Base-by-base conservation (phyloP, 495 filamentous ascomycete species). In the Cercophora samala region DNA sequence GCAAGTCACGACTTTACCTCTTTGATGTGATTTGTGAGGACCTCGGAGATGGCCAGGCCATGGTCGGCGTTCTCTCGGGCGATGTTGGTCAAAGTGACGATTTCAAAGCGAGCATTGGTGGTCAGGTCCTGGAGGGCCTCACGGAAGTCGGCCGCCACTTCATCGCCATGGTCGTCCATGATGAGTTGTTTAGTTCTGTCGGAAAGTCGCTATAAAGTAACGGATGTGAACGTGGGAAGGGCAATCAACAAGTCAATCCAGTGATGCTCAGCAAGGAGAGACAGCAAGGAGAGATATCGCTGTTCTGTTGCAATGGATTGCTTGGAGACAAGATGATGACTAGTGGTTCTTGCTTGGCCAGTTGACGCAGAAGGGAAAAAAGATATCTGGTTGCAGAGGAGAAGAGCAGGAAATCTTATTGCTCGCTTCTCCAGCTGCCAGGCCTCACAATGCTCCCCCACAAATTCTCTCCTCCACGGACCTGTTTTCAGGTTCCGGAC, bases 61-160 rank as follows among this genome's bases (percentile, higher is more conserved):
- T 97, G 91, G 76, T 94, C 90, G 66, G 93, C 97, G 71, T 96
- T 97, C 76, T 99, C 95, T 74, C 93, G 92, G 64, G 95, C 95
- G 72, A 99, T 98, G 73, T 95, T 87, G 42, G 95, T 98, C 76
- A 99, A 80, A 78, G 93, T 97, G 81, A 89, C 91, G 77, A 99
- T 99, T 79, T 97, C 93, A 74, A 89, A 90, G 75, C 92, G 88
- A 73, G 91, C 92, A 81, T 97, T 97, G 70, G 88, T 85, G 64
- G 88, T 90, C 72, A 99, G 83, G 79, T 97, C 95, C 78, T 94
- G 89, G 73, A 99, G 85, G 61, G 95, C 95, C 69, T 92, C 89
- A 73, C 89, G 90, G 84, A 96, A 99, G 83, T 97, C 96, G 77
- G 93, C 89, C 66, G 93, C 94, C 69, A 98, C 91, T 77, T 96